Evolutionary conservation across 2,329 filamentous ascomycete species (phyloP), one percentile per base, ranked within the genome.

Genomic region (Aspergillus fischeri): DNA sequence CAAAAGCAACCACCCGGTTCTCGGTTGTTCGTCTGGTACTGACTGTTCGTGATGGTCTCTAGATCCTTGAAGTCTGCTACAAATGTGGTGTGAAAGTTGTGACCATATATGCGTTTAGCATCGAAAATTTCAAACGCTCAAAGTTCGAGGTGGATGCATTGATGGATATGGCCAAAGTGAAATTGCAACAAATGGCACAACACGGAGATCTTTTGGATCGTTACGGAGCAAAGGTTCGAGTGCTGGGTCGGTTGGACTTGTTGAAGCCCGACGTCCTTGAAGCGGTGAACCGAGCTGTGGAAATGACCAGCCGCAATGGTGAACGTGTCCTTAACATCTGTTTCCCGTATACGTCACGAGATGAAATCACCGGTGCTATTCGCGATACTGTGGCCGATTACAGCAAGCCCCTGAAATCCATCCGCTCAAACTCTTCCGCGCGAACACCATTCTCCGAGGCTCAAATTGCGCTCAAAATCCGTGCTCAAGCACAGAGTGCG

Each of bases 31-130:
- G 10, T 27, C 27, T 41, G 42, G 45, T 10, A 32, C 52, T 51
- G 32, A 14, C 35, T 10, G 10, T 56, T 42, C 47, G 17, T 53
- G 50, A 45, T 3, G n/a, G 41, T 38, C 2, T 25, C 38, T 65
- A 90, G 89, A 91, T 97, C 53, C 86, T 99, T 58, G 94, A 99
- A 76, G 90, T 99, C 55, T 97, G 94, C 82, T 99, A 97, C 81
- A 97, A 96, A 73, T 92, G 90, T 58, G 94, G 94, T 54, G 93
- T 99, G 61, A 93, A 94, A 74, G 91, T 96, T 8, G 93, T 99
- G 42, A 97, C 94, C 3, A 92, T 99, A 62, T 99, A 97, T 74
- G 94, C 94, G 17, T 99, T 99, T 77, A 96, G 91, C 71, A 97
- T 99, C 69, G 94, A 99, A 77, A 99, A 99, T 78, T 99, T 96